Conservation (phyloP, 371 early-diverging fungal genomes). For the Rhizomucor pusillus region DNA sequence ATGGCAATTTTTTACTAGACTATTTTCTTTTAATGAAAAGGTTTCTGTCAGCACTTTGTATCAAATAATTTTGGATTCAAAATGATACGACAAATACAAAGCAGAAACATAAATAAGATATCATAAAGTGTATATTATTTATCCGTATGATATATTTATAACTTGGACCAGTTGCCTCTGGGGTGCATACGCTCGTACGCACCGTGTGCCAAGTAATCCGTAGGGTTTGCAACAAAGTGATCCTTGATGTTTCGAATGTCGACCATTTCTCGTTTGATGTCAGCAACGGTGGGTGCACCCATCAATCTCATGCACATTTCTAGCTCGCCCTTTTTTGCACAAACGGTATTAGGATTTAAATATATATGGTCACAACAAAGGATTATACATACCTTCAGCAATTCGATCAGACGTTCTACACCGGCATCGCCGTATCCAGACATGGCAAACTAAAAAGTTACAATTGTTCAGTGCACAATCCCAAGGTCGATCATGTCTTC, state of each 20-base stretch:
- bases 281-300: conserved; percentile 60
- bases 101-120: no score
- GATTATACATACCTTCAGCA: conserved; percentile 57
- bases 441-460: conserved; percentile 56
- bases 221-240: conserved; percentile 42
- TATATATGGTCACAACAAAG: conserved; percentile 20
- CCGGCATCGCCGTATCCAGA: conserved; percentile 75
- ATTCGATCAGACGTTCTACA: conserved; percentile 67
- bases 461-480: conserved; percentile 21
- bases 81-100: no score
- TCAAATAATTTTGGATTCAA: no score
- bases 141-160: conserved; percentile 17
- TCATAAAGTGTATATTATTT: no score
- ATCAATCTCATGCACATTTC: conserved; percentile 75
- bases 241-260: conserved; percentile 52
- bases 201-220: conserved; percentile 32
- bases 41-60: no score
- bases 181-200: conserved; percentile 47
- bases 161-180: conserved; percentile 30
- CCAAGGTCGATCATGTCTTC: not conserved
- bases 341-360: conserved; percentile 18
- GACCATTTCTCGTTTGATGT: conserved; percentile 62
- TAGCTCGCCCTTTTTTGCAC: conserved; percentile 71
- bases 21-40: no score
- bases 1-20: no score